Conservation (phyloP, 2,329 filamentous ascomycete genomes). For the Hirsutella rhossiliensis region DNA sequence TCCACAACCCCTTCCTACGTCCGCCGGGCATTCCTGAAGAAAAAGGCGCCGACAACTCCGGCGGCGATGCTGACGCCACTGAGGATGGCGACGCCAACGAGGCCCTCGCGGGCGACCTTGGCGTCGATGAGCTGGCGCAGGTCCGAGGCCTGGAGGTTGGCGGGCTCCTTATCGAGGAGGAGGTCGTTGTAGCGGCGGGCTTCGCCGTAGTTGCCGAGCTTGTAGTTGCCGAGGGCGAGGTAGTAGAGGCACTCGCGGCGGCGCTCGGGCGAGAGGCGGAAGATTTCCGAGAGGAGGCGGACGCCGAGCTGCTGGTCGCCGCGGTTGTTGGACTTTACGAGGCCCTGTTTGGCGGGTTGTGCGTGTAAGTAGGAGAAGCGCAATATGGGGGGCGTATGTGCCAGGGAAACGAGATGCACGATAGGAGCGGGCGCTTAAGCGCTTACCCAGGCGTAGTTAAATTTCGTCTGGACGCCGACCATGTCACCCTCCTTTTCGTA, state of each 20-base stretch:
- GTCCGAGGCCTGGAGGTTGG: constrained; percentile 82
- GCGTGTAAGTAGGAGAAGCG: constrained; percentile 1
- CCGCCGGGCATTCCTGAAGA: constrained; percentile 65
- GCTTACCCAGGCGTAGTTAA: constrained; percentile 95
- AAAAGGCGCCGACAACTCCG: constrained; percentile 79
- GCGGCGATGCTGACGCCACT: constrained; percentile 87
- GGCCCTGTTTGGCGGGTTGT: constrained; percentile 45
- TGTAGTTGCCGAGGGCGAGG: constrained; percentile 93
- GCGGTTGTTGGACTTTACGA: constrained; percentile 83
- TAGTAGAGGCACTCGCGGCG: constrained; percentile 98
- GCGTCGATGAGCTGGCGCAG: constrained; percentile 84
- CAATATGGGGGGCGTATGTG: not conserved
- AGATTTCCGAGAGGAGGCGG: constrained; percentile 89
- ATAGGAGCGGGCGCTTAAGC: not conserved
- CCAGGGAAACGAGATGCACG: not conserved
- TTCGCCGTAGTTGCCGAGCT: constrained; percentile 94
- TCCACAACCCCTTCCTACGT: constrained; percentile 20
- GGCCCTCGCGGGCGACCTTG: constrained; percentile 85
- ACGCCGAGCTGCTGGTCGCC: constrained; percentile 89
- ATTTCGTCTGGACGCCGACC: constrained; percentile 95
- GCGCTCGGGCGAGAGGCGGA: constrained; percentile 83
- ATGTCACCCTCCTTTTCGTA: constrained; percentile 97
- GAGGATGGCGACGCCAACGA: constrained; percentile 90
- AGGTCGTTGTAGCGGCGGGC: constrained; percentile 90
- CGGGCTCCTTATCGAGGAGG: constrained; percentile 79